Conservation (phyloP, 306 rosid genomes). For the Crotalaria pallida region DNA sequence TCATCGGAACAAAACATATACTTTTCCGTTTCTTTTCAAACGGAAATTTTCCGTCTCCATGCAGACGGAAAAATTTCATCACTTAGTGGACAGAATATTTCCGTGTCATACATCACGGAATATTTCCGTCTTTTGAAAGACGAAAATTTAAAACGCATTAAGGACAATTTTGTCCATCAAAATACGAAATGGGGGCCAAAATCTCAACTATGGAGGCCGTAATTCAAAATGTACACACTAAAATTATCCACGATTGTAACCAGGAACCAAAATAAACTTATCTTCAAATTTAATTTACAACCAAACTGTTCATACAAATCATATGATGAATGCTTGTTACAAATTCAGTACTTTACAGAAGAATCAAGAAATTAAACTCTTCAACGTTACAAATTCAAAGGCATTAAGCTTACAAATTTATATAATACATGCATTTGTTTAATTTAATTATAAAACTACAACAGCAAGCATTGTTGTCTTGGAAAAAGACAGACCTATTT, state of each 20-base stretch:
- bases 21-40: no score
- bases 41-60: no score
- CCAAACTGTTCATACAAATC: constrained; percentile 28
- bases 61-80: no score
- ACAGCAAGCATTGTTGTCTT: constrained; percentile 25
- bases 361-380: constrained; percentile 45
- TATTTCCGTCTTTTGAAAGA: no score
- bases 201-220: no score
- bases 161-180: no score
- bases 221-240: background rate
- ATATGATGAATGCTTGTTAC: constrained; percentile 27
- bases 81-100: no score
- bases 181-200: no score
- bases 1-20: no score
- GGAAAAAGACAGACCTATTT: constrained; percentile 20
- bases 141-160: no score
- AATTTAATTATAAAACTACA: constrained; percentile 26
- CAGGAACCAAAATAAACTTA: no score
- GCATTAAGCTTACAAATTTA: constrained; percentile 25
- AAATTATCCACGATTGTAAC: background rate
- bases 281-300: constrained; percentile 20
- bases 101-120: no score
- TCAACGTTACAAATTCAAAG: constrained; percentile 39
- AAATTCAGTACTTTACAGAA: constrained; percentile 53
- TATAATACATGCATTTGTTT: constrained; percentile 28